Evolutionary conservation across 2,329 filamentous ascomycete species (phyloP).

Genomic region (Coniochaeta sp.): DNA sequence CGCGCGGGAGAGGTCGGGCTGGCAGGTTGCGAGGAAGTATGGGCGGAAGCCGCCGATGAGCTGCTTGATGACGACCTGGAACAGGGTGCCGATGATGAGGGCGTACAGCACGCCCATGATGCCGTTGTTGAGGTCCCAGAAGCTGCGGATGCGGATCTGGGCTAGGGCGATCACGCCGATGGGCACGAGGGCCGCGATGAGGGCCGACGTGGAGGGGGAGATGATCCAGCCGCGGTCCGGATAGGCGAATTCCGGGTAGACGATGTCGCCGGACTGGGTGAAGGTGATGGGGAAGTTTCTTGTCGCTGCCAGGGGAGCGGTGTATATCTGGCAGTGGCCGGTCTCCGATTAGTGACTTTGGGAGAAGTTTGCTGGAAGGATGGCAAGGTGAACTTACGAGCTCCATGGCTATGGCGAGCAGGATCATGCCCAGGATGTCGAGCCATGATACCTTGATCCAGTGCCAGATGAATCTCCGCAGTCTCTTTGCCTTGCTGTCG

Average conservation of each 20-base stretch:
- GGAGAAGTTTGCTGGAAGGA: no score
- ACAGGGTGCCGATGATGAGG: constrained; percentile 63
- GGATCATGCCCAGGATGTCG: constrained; percentile 52
- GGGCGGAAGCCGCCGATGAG: constrained; percentile 67
- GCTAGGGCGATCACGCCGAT: constrained; percentile 57
- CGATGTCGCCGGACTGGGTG: constrained; percentile 47
- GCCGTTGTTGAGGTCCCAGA: constrained; percentile 67
- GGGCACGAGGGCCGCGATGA: constrained; percentile 52
- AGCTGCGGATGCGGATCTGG: constrained; percentile 61
- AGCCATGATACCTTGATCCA: constrained; percentile 53
- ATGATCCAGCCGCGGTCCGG: constrained; percentile 56
- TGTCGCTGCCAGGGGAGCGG: constrained; percentile 43
- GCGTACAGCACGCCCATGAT: constrained; percentile 63
- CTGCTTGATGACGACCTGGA: constrained; percentile 71
- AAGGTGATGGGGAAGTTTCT: constrained; percentile 58
- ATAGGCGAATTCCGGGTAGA: constrained; percentile 59
- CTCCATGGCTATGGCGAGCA: constrained; percentile 37
- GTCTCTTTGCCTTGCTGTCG: background rate
- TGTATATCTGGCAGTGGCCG: constrained; percentile 34
- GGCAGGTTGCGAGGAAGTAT: constrained; percentile 62
- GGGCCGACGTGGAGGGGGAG: constrained; percentile 48
- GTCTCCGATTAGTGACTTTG: background rate
- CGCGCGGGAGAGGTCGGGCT: constrained; percentile 39
- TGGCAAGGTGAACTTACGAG: constrained; percentile 15
- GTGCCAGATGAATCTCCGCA: constrained; percentile 20